Evolutionary conservation across 805 yeast genomes (phyloP).

Genomic region (Lipomyces sp.): DNA sequence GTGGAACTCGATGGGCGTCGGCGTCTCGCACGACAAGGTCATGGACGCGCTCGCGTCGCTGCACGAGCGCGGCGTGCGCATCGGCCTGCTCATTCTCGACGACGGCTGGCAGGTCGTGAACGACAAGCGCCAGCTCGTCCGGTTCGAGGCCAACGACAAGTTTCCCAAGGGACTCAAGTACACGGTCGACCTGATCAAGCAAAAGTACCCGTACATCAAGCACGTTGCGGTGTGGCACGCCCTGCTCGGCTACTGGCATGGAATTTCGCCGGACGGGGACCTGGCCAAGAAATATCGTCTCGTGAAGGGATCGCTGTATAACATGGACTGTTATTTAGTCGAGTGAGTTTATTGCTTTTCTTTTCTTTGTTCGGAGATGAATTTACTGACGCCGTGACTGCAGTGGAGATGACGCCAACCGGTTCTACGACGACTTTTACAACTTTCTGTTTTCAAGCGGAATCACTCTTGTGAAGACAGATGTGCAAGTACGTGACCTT

Average conservation of each 20-base stretch:
- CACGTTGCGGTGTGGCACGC: constrained; percentile 39
- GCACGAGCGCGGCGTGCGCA: constrained; percentile 28
- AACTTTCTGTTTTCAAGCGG: constrained; percentile 30
- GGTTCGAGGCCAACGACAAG: constrained; percentile 31
- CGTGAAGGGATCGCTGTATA: constrained; percentile 10
- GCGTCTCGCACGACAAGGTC: constrained; percentile 29
- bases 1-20: constrained; percentile 36
- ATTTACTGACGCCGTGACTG: background rate
- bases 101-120: constrained; percentile 37
- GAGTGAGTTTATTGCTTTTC: constrained; percentile 3
- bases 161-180: constrained; percentile 36
- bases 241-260: constrained; percentile 37
- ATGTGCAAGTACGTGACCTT: constrained; percentile 29
- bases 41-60: constrained; percentile 30
- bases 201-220: constrained; percentile 30
- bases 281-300: constrained; percentile 28
- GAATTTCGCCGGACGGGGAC: constrained; percentile 31
- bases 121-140: constrained; percentile 28
- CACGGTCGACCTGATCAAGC: constrained; percentile 29
- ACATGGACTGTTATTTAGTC: constrained; percentile 14
- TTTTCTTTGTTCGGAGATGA: background rate
- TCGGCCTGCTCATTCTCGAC: constrained; percentile 34
- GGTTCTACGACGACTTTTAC: constrained; percentile 35
- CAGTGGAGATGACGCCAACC: constrained; percentile 22
- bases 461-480: constrained; percentile 34